These are phyloP conservation scores for Ceratocystis diversiconidia DNA, from an alignment of 2,329 filamentous ascomycete species.

Conservation along the genomic window DNA sequence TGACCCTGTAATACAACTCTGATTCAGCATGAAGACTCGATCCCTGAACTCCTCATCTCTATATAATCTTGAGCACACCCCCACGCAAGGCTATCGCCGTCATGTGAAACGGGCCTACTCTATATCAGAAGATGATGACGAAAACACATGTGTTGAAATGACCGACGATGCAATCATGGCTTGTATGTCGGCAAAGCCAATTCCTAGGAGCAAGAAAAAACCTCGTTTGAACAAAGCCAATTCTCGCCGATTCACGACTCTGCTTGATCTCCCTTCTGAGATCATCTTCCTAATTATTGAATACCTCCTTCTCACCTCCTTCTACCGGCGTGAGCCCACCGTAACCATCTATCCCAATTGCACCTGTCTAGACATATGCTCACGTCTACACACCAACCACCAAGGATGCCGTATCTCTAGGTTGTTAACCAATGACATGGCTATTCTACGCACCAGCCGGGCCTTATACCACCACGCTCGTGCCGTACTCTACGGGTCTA, in stretches of 20 bases:
- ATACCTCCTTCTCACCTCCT: slow-evolving; percentile 2
- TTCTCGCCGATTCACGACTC: background rate
- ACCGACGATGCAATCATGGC: slow-evolving; percentile 2
- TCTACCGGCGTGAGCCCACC: slow-evolving; percentile 22
- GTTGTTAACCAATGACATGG: slow-evolving; percentile 15
- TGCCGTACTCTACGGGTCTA: slow-evolving; percentile 33
- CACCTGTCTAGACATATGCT: slow-evolving; percentile 24
- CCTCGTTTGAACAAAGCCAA: background rate
- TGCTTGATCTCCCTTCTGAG: slow-evolving; percentile 13
- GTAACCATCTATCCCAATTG: slow-evolving; percentile 26
- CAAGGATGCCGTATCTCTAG: slow-evolving; percentile 25
- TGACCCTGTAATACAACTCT: too few species aligned
- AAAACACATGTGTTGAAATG: background rate
- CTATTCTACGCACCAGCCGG: slow-evolving; percentile 28
- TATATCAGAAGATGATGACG: background rate
- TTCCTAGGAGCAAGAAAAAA: background rate
- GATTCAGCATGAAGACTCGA: background rate
- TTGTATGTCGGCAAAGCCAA: background rate
- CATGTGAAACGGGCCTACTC: background rate
- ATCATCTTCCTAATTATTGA: slow-evolving; percentile 13
- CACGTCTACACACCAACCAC: slow-evolving; percentile 24
- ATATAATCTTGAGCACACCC: background rate
- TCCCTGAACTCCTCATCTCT: background rate
- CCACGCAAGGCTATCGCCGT: background rate
- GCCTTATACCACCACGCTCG: slow-evolving; percentile 27